These are phyloP conservation scores for Citrus australasica DNA, from an alignment of 345 rosid genomes.

Conservation along the genomic window DNA sequence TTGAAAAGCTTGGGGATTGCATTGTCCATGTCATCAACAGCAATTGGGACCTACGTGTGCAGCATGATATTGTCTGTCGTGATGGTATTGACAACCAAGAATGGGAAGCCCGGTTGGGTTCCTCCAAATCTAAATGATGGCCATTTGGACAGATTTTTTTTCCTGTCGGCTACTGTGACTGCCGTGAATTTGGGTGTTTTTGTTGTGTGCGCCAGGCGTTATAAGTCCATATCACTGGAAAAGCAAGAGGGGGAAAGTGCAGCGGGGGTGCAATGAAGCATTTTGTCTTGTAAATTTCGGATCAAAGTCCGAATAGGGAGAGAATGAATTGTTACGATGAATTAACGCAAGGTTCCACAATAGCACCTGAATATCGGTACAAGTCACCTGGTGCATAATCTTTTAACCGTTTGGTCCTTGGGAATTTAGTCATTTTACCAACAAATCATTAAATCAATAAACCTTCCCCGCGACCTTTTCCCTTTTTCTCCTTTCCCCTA, in stretches of 20 bases:
- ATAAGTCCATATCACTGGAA: constrained; percentile 20
- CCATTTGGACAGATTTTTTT: constrained; percentile 40
- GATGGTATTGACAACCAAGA: constrained; percentile 21
- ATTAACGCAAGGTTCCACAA: too few species aligned
- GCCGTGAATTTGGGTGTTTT: constrained; percentile 18
- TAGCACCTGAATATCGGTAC: too few species aligned
- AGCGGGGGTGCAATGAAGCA: rapidly evolving
- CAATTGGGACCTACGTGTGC: constrained; percentile 27
- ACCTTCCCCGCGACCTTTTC: too few species aligned
- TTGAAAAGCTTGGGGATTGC: constrained; percentile 36
- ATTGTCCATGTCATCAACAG: constrained; percentile 32
- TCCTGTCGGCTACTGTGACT: constrained; percentile 24
- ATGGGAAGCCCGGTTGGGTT: constrained; percentile 39
- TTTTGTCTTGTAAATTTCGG: too few species aligned
- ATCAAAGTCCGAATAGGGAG: too few species aligned
- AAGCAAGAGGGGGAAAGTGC: neutral
- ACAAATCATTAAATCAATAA: too few species aligned
- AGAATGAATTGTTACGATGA: too few species aligned
- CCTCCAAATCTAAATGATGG: constrained; percentile 31
- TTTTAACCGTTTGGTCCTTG: too few species aligned
- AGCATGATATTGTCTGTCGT: constrained; percentile 28
- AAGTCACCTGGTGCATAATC: too few species aligned
- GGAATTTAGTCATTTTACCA: too few species aligned
- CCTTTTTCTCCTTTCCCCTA: too few species aligned
- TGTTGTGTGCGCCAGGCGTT: constrained; percentile 9